Evolutionary conservation across 176 grass and related monocot genomes (phyloP).

Genomic region (Aegilops bicornis): DNA sequence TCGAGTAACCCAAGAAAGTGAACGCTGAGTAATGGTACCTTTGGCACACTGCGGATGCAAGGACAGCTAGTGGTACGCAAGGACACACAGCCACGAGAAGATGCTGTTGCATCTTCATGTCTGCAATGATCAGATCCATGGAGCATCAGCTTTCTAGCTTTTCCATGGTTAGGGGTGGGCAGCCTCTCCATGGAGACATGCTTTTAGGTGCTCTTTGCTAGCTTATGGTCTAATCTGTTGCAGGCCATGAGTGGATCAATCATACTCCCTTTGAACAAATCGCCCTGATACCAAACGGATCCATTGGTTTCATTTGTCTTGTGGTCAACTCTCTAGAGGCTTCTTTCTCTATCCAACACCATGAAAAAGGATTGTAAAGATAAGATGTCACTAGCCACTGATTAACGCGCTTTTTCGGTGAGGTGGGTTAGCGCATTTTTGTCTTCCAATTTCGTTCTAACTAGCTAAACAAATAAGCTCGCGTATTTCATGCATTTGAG

Average conservation of each 20-base stretch:
- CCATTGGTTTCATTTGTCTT: not conserved
- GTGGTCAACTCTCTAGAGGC: not conserved
- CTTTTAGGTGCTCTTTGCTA: not conserved
- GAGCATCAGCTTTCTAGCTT: not conserved
- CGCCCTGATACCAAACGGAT: not conserved
- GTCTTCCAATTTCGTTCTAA: too few species aligned
- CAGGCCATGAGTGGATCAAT: not conserved
- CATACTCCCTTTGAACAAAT: conserved; percentile 14
- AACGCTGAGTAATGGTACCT: not conserved
- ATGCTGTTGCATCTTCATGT: not conserved
- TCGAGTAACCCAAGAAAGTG: not conserved
- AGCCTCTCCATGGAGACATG: not conserved
- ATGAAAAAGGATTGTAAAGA: not conserved
- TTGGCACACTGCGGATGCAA: not conserved
- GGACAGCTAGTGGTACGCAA: not conserved
- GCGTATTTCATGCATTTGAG: not conserved
- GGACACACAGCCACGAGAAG: not conserved
- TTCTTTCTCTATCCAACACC: not conserved
- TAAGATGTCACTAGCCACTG: not conserved
- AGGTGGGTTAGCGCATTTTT: too few species aligned
- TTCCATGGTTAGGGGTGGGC: not conserved
- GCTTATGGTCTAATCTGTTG: not conserved
- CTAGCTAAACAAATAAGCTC: too few species aligned
- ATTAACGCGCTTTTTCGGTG: not conserved
- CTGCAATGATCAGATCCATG: not conserved